Conservation (phyloP, 2,329 filamentous ascomycete species). For the Sporothrix pallida region DNA sequence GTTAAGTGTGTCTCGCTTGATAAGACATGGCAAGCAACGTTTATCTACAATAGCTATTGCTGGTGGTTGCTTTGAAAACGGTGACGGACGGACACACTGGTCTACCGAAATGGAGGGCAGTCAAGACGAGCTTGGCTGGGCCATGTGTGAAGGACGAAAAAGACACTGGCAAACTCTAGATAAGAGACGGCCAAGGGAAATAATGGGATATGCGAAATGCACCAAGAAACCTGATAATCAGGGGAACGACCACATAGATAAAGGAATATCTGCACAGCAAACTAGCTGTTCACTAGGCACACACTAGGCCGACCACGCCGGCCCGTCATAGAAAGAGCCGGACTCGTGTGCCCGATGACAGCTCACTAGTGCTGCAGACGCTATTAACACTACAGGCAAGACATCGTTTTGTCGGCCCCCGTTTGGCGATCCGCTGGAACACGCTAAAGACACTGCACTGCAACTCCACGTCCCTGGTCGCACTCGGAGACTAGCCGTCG, state of each 20-base stretch:
- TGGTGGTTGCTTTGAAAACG: not conserved
- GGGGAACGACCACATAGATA: not conserved
- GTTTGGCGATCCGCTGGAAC: constrained; percentile 15
- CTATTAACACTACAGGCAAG: not conserved
- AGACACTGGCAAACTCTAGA: not conserved
- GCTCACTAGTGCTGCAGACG: not conserved
- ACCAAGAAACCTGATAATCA: not conserved
- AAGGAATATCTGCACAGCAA: not conserved
- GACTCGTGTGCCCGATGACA: not conserved
- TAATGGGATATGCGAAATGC: not conserved
- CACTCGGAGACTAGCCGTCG: constrained; percentile 6
- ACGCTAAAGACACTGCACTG: constrained; percentile 11
- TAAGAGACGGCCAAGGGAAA: constrained; percentile 21
- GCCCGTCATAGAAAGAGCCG: not conserved
- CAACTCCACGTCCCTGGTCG: not conserved
- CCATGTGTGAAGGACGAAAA: not conserved
- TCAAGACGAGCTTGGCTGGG: not conserved
- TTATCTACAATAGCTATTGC: not conserved
- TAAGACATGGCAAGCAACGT: not conserved
- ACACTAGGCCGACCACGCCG: not conserved
- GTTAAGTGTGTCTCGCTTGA: not conserved
- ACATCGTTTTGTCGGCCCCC: not conserved
- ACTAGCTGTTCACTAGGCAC: not conserved
- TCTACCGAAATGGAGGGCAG: not conserved
- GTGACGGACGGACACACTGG: not conserved